Conservation (phyloP, 192 early-diverging fungal species). For the Coemansia sp. region DNA sequence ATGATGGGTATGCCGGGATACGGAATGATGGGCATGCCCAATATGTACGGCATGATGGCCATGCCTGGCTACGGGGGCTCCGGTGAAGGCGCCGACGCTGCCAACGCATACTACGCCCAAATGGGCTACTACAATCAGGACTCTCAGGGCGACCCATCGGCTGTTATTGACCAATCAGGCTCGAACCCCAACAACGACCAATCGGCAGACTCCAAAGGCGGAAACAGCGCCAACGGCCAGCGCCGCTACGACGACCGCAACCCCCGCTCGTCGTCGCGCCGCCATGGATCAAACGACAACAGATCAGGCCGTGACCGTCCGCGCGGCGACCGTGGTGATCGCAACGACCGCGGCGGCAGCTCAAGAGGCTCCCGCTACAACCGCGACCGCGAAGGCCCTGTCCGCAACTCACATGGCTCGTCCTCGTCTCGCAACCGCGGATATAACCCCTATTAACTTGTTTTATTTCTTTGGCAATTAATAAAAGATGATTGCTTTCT, state of each 20-base stretch:
- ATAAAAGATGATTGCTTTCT: background rate
- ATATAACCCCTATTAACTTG: slow-evolving; percentile 40
- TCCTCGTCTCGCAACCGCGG: slow-evolving; percentile 39
- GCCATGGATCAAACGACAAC: slow-evolving; percentile 25
- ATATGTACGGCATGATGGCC: slow-evolving; percentile 41
- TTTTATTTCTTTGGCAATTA: background rate
- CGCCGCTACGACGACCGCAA: slow-evolving; percentile 17
- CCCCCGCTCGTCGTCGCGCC: slow-evolving; percentile 40
- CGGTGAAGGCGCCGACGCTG: slow-evolving; percentile 2
- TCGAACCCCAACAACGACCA: slow-evolving; percentile 1
- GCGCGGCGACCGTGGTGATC: slow-evolving; percentile 7
- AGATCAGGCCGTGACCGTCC: slow-evolving; percentile 34
- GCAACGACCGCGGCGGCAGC: slow-evolving; percentile 19
- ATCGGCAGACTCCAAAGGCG: background rate
- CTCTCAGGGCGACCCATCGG: slow-evolving; percentile 27
- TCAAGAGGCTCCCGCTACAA: slow-evolving; percentile 21
- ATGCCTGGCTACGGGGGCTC: slow-evolving; percentile 11
- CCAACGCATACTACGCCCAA: slow-evolving; percentile 38
- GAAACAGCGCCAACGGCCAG: background rate
- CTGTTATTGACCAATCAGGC: slow-evolving; percentile 8
- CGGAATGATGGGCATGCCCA: slow-evolving; percentile 30
- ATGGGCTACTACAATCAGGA: slow-evolving; percentile 39
- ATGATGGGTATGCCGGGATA: slow-evolving; percentile 20
- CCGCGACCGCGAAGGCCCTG: slow-evolving; percentile 49
- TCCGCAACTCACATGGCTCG: slow-evolving; percentile 27